Evolutionary conservation across 2,329 filamentous ascomycete species (phyloP).

Genomic region (Alternaria panax): DNA sequence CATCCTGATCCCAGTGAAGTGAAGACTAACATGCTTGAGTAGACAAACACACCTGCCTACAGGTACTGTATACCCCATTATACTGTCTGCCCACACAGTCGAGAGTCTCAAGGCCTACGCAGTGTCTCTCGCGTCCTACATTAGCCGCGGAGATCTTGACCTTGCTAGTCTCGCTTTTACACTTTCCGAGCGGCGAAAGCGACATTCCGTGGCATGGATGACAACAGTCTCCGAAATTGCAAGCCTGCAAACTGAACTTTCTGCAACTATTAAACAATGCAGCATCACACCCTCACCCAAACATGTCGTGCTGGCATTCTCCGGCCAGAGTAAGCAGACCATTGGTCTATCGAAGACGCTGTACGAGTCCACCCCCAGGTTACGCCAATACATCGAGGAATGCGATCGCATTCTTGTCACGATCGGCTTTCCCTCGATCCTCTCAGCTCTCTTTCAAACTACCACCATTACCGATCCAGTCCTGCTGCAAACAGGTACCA

Average conservation of each 20-base stretch:
- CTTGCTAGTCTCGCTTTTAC: slow-evolving; percentile 12
- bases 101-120: slow-evolving; percentile 9
- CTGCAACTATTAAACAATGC: neutral
- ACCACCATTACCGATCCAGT: slow-evolving; percentile 9
- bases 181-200: slow-evolving; percentile 11
- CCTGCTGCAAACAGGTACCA: slow-evolving; percentile 24
- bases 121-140: neutral
- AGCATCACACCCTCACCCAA: neutral
- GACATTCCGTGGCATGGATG: slow-evolving; percentile 6
- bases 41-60: neutral
- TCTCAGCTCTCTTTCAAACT: slow-evolving; percentile 21
- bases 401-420: slow-evolving; percentile 18
- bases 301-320: slow-evolving; percentile 8
- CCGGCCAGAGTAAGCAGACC: slow-evolving; percentile 13
- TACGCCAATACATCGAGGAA: slow-evolving; percentile 18
- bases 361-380: slow-evolving; percentile 4
- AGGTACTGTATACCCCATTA: neutral
- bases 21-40: neutral
- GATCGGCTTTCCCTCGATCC: slow-evolving; percentile 13
- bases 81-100: slow-evolving; percentile 7
- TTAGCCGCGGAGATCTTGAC: neutral
- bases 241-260: neutral
- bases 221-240: slow-evolving; percentile 8
- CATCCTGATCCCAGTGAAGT: neutral
- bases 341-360: slow-evolving; percentile 4